Evolutionary conservation across 148 eudicot genomes (phyloP).

Genomic region (Fallopia convolvulus): DNA sequence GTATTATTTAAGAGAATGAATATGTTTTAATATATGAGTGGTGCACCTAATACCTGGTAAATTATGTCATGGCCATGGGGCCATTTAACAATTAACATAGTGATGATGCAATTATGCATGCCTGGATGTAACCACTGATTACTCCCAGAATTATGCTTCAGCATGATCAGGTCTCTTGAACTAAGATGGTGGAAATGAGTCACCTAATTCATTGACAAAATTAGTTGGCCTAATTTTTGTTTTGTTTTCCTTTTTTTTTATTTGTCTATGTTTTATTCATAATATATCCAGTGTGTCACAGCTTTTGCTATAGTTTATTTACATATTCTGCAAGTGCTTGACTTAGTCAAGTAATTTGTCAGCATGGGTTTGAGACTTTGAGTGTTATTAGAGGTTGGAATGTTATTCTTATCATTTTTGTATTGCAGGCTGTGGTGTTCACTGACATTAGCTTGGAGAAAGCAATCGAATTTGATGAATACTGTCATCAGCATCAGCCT

Average conservation of each 20-base stretch:
- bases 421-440: slow-evolving; percentile 36
- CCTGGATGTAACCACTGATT: neutral
- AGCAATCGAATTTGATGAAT: slow-evolving; percentile 38
- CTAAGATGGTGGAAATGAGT: neutral
- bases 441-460: slow-evolving; percentile 37
- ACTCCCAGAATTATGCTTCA: neutral
- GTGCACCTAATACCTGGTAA: neutral
- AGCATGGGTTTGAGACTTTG: neutral
- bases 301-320: neutral
- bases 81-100: neutral
- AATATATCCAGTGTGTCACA: neutral
- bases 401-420: neutral
- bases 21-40: neutral
- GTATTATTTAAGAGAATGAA: neutral
- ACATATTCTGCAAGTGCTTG: neutral
- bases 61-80: neutral
- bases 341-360: neutral
- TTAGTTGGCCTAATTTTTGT: neutral
- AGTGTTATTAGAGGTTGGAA: neutral
- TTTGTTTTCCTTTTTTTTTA: neutral
- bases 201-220: neutral
- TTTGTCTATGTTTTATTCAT: neutral
- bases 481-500: slow-evolving; percentile 37
- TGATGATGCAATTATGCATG: neutral
- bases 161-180: neutral